A percentile compares a stretch with the other conserved stretches of the same genome.
Evolutionary conservation across 768 basidiomycete species (phyloP).

Genomic region (Psilocybe cyanescens): DNA sequence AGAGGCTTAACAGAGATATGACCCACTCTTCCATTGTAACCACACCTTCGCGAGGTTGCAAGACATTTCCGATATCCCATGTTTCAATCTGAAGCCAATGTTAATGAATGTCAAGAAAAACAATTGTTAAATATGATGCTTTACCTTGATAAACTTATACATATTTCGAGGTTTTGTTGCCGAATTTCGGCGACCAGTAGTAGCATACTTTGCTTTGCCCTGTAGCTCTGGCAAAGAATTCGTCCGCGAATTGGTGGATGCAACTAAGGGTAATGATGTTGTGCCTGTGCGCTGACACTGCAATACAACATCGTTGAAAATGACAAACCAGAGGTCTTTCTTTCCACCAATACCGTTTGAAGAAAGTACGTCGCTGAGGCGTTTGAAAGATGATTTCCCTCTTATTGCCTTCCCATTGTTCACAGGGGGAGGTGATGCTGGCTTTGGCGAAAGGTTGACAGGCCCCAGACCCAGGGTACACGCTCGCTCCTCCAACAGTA

Average conservation of each 20-base stretch:
- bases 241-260: constrained; percentile 67
- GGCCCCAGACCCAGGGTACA: constrained; percentile 42
- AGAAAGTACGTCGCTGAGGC: constrained; percentile 87
- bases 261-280: constrained; percentile 80
- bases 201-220: constrained; percentile 84
- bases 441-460: constrained; percentile 34
- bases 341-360: constrained; percentile 63
- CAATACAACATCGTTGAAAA: constrained; percentile 94
- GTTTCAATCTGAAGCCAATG: constrained; percentile 70
- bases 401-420: constrained; percentile 63
- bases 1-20: neutral
- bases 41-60: constrained; percentile 78
- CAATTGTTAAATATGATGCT: neutral
- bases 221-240: constrained; percentile 84
- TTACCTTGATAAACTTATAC: constrained; percentile 90
- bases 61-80: constrained; percentile 81
- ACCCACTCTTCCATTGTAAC: constrained; percentile 92
- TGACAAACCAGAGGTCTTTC: constrained; percentile 92
- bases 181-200: constrained; percentile 73
- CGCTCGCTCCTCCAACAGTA: constrained; percentile 83
- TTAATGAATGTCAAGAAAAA: neutral
- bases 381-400: constrained; percentile 86
- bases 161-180: constrained; percentile 88
- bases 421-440: constrained; percentile 45
- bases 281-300: constrained; percentile 90